These are phyloP conservation scores for Talaromyces pinophilus DNA, from an alignment of 2,329 filamentous ascomycete genomes.

Conservation along the genomic window DNA sequence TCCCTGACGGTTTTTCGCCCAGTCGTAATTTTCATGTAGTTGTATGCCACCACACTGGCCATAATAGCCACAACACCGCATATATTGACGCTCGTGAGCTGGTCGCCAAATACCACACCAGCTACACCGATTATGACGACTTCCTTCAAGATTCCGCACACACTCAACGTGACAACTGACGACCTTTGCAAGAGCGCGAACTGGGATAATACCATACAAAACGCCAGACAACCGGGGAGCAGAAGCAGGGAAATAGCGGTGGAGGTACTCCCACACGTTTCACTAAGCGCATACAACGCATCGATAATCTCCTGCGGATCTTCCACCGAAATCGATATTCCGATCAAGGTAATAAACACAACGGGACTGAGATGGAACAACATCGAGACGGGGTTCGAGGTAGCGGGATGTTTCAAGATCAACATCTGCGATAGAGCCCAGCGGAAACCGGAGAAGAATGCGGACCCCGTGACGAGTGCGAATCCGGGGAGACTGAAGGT, in stretches of 20 bases:
- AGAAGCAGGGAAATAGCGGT: conserved; percentile 72
- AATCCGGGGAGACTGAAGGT: conserved; percentile 87
- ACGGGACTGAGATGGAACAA: conserved; percentile 97
- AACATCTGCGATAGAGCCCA: conserved; percentile 96
- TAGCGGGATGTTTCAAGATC: conserved; percentile 88
- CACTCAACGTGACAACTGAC: conserved; percentile 90
- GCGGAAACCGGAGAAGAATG: conserved; percentile 93
- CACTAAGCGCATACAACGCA: conserved; percentile 65
- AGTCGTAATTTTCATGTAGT: conserved; percentile 87
- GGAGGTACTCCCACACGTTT: conserved; percentile 65
- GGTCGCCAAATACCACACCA: conserved; percentile 83
- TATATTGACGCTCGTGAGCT: conserved; percentile 82
- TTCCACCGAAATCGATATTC: conserved; percentile 85
- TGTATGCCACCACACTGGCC: conserved; percentile 81
- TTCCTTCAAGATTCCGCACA: conserved; percentile 98
- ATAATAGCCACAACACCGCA: conserved; percentile 86
- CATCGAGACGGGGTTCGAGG: conserved; percentile 92
- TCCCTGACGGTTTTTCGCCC: conserved; percentile 73
- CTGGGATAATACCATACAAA: conserved; percentile 96
- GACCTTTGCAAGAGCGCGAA: conserved; percentile 94
- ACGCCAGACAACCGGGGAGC: conserved; percentile 87
- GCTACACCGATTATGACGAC: conserved; percentile 92
- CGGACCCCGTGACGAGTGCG: conserved; percentile 84
- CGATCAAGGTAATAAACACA: conserved; percentile 85
- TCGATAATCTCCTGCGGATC: conserved; percentile 68